Percentiles rank a stretch among this genome's conserved stretches.
Evolutionary conservation across 192 early-diverging fungal species (phyloP).

Genomic region (Gamsiella multidivaricata): DNA sequence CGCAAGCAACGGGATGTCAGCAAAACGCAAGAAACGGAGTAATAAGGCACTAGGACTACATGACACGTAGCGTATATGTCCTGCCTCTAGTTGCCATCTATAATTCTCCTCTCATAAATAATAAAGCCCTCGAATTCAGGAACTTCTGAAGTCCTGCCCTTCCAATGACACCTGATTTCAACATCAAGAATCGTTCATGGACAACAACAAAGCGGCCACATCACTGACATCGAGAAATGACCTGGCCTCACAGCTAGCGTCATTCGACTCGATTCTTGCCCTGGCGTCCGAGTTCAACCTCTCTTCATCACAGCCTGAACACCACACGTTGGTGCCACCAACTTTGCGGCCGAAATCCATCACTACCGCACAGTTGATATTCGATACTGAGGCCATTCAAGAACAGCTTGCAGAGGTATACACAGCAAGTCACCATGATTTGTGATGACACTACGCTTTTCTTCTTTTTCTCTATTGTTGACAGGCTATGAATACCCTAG

Average conservation of each 20-base stretch:
- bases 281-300: constrained; percentile 16
- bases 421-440: background rate
- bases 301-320: background rate
- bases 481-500: too few relatives aligned
- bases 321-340: background rate
- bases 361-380: background rate
- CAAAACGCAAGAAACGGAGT: too few relatives aligned
- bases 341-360: background rate
- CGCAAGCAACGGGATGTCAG: too few relatives aligned
- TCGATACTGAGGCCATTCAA: constrained; percentile 1
- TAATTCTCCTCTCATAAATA: too few relatives aligned
- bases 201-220: too few relatives aligned
- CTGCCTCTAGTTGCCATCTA: too few relatives aligned
- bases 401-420: constrained; percentile 5
- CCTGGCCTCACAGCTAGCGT: constrained; percentile 6
- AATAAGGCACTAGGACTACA: too few relatives aligned
- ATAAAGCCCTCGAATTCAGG: too few relatives aligned
- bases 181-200: too few relatives aligned
- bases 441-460: background rate
- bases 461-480: background rate
- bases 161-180: too few relatives aligned
- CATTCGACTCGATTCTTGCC: constrained; percentile 20
- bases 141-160: too few relatives aligned
- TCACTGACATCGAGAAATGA: background rate
- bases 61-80: too few relatives aligned